Conservation (phyloP, 805 yeast species). For the Starmerella khaoyaiensis region DNA sequence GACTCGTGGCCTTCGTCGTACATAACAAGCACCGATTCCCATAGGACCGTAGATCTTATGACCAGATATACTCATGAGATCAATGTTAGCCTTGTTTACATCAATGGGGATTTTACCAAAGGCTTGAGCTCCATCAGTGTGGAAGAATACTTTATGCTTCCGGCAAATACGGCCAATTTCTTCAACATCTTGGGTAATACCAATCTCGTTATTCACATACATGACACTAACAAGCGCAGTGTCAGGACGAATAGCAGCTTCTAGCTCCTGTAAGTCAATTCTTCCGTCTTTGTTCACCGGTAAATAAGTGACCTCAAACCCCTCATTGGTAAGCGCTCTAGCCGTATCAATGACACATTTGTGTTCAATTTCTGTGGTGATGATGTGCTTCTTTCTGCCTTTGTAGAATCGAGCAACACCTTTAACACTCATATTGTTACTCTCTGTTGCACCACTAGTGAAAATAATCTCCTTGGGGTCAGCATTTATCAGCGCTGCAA, state of each 20-base stretch:
- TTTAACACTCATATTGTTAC: conserved; percentile 86
- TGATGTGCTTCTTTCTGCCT: conserved; percentile 81
- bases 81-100: conserved; percentile 87
- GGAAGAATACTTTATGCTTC: conserved; percentile 83
- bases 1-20: conserved; percentile 96
- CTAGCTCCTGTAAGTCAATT: conserved; percentile 62
- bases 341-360: conserved; percentile 97
- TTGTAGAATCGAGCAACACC: conserved; percentile 92
- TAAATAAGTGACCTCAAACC: conserved; percentile 87
- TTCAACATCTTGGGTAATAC: conserved; percentile 90
- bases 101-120: conserved; percentile 87
- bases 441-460: conserved; percentile 96
- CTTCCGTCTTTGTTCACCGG: conserved; percentile 75
- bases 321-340: conserved; percentile 89
- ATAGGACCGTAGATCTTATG: conserved; percentile 97
- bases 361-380: conserved; percentile 95
- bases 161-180: conserved; percentile 86
- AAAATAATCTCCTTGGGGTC: conserved; percentile 94
- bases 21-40: conserved; percentile 91
- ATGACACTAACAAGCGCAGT: conserved; percentile 82
- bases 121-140: conserved; percentile 96
- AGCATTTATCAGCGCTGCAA: conserved; percentile 78
- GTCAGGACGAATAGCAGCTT: conserved; percentile 74
- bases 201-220: conserved; percentile 98
- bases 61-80: conserved; percentile 82